Conservation (phyloP, 805 yeast genomes). For the Groenewaldozyma salmanticensis region DNA sequence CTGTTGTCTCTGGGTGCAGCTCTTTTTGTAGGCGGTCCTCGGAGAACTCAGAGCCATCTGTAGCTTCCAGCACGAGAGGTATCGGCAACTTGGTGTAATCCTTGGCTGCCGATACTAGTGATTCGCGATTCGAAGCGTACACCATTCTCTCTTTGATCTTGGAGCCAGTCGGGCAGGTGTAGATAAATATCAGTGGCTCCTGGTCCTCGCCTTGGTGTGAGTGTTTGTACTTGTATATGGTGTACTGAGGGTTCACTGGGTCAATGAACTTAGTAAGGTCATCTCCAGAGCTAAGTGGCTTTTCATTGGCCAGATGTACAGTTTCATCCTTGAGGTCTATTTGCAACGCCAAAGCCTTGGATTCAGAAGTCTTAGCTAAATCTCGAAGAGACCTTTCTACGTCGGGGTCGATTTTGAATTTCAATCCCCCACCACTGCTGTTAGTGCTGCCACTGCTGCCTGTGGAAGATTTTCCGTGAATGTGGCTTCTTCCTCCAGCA, state of each 20-base stretch:
- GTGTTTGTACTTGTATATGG: slow-evolving; percentile 20
- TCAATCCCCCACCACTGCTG: slow-evolving; percentile 15
- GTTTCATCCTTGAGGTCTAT: slow-evolving; percentile 44
- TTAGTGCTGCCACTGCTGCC: slow-evolving; percentile 5
- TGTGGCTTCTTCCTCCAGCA: slow-evolving; percentile 19
- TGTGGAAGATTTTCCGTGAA: no score
- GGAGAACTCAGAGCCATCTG: slow-evolving; percentile 20
- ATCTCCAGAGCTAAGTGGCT: slow-evolving; percentile 22
- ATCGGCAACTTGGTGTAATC: not conserved
- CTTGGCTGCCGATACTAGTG: slow-evolving; percentile 23
- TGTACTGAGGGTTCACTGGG: slow-evolving; percentile 45
- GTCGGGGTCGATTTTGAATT: slow-evolving; percentile 12
- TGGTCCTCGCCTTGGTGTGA: slow-evolving; percentile 25
- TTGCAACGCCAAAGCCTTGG: slow-evolving; percentile 14
- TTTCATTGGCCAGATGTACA: slow-evolving; percentile 30
- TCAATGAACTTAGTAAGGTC: slow-evolving; percentile 25
- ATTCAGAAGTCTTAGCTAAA: slow-evolving; percentile 13
- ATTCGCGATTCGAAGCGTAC: slow-evolving; percentile 64
- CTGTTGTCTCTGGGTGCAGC: slow-evolving; percentile 8
- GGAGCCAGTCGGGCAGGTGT: slow-evolving; percentile 85
- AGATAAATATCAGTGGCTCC: slow-evolving; percentile 46
- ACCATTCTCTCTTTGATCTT: slow-evolving; percentile 87
- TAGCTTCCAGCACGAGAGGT: slow-evolving; percentile 16
- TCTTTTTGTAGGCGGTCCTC: slow-evolving; percentile 6
- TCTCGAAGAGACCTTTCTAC: slow-evolving; percentile 18